A percentile compares a stretch with the other conserved stretches of the same genome.
Evolutionary conservation across 1,284 basidiomycete species (phyloP).

Genomic region (Cutaneotrichosporon daszewskae): DNA sequence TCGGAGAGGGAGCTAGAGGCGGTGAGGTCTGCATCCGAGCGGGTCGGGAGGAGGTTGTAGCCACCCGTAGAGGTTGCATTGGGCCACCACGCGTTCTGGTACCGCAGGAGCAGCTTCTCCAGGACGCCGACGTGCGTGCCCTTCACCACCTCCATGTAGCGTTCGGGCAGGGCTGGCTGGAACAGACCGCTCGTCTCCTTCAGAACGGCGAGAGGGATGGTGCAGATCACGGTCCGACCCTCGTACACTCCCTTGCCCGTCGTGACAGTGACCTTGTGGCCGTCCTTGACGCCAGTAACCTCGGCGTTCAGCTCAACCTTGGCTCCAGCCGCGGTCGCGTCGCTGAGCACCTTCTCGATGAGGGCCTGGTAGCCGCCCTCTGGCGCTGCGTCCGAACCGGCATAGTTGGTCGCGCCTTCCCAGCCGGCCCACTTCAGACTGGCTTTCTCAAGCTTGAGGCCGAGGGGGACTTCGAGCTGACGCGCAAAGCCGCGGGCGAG

Average conservation of each 20-base stretch:
- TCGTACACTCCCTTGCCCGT: conserved; percentile 36
- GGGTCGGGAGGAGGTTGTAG: conserved; percentile 47
- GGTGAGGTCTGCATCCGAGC: background rate
- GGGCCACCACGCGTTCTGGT: conserved; percentile 51
- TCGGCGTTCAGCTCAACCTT: conserved; percentile 35
- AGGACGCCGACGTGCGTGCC: conserved; percentile 49
- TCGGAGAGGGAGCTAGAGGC: conserved; percentile 24
- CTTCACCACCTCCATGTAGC: conserved; percentile 31
- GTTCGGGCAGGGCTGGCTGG: conserved; percentile 35
- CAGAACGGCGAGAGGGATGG: conserved; percentile 50
- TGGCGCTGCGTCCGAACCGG: conserved; percentile 52
- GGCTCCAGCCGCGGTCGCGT: conserved; percentile 40
- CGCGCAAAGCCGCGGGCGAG: conserved; percentile 45
- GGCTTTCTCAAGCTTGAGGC: conserved; percentile 48
- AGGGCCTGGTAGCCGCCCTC: conserved; percentile 51
- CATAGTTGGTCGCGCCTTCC: conserved; percentile 46
- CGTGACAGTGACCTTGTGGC: conserved; percentile 25
- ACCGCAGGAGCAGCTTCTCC: conserved; percentile 50
- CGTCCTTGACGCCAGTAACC: conserved; percentile 26
- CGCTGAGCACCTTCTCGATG: conserved; percentile 41
- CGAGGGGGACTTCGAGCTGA: conserved; percentile 50
- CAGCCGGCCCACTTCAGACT: conserved; percentile 45
- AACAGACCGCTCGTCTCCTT: conserved; percentile 38
- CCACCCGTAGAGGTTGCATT: conserved; percentile 36
- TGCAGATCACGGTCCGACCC: conserved; percentile 42